A percentile compares a stretch with the other conserved stretches of the same genome.
phyloP scores from a whole-genome alignment of 1,139 yeast genomes.

The Candida dubliniensis region DNA sequence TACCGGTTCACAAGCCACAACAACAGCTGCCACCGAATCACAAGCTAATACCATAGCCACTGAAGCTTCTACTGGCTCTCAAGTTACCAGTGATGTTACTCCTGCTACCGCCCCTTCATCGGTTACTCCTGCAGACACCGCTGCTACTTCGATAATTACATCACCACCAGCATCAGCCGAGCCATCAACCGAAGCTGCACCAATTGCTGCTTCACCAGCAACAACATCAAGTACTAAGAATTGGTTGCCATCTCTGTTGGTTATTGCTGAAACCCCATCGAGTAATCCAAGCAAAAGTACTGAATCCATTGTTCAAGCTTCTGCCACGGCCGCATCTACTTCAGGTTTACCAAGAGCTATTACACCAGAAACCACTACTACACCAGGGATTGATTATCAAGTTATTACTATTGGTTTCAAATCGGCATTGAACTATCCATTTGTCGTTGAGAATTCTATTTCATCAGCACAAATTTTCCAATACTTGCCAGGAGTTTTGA shows the following conservation, averaged over 20 bases:
- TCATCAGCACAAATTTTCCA: slow-evolving; percentile 77
- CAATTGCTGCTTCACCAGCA: slow-evolving; percentile 6
- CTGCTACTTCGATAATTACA: slow-evolving; percentile 8
- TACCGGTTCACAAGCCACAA: background rate
- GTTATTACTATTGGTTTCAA: slow-evolving; percentile 72
- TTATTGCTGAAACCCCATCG: slow-evolving; percentile 36
- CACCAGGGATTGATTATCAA: slow-evolving; percentile 52
- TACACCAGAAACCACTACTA: slow-evolving; percentile 48
- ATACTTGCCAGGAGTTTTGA: slow-evolving; percentile 59
- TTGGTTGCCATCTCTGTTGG: slow-evolving; percentile 54
- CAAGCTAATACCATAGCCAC: too few species aligned
- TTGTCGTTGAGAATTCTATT: slow-evolving; percentile 63
- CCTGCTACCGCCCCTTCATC: background rate
- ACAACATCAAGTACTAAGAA: slow-evolving; percentile 24
- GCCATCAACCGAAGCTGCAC: slow-evolving; percentile 5
- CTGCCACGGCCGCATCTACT: slow-evolving; percentile 37
- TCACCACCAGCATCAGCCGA: slow-evolving; percentile 7
- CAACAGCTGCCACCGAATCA: background rate
- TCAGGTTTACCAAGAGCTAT: slow-evolving; percentile 70
- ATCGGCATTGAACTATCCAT: slow-evolving; percentile 65
- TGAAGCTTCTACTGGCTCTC: background rate
- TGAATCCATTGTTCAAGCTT: slow-evolving; percentile 28
- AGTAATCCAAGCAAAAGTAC: slow-evolving; percentile 18
- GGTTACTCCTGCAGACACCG: slow-evolving; percentile 1
- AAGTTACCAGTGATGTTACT: slow-evolving; percentile 2